Evolutionary conservation across 345 rosid genomes (phyloP), one percentile per base, ranked within the genome.

Genomic region (Aquilaria malaccensis): DNA sequence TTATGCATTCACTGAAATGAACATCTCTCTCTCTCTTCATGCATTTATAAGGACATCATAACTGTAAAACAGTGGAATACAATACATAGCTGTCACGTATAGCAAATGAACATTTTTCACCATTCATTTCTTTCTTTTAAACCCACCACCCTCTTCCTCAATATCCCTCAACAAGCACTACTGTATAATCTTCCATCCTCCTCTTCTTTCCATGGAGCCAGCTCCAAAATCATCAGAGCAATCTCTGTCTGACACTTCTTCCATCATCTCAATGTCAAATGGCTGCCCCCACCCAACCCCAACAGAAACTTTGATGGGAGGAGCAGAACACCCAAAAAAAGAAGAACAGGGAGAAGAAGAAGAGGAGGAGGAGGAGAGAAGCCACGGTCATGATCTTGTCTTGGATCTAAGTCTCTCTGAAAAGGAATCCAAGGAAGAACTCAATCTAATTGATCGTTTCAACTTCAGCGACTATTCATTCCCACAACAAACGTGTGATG

Each of bases 351-450:
- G 29, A 1, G 70, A 67, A 43, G 68, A 56, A 9, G 52, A 63
- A 1, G 56, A 56, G 30, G 9, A 59, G 7, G 51, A 14, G 2
- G 32, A 52, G 10, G 56, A 69, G 13, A 64, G 61, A 14, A 37
- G 33, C 22, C 29, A 58, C 7, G 30, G 30, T 14, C 56, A 29
- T 49, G 74, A 70, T 64, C 81, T 83, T 41, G 77, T 67, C 13
- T 77, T 91, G 74, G 92, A 85, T 70, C 89, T 88, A 55, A 78
- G 80, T 62, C 82, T 88, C 61, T 78, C 75, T 30, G 68, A 72
- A 67, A 75, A 73, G 52, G 75, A 73, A 14, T 76, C 74, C 33
- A 33, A 59, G 52, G 56, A 71, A 30, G 82, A 81, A 58, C 82
- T 81, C 65, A 76, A 78, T 64, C 85, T 85, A 67, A 72, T 85